phyloP scores from a whole-genome alignment of 176 grass and related monocot species.

The Aegilops longissima region DNA sequence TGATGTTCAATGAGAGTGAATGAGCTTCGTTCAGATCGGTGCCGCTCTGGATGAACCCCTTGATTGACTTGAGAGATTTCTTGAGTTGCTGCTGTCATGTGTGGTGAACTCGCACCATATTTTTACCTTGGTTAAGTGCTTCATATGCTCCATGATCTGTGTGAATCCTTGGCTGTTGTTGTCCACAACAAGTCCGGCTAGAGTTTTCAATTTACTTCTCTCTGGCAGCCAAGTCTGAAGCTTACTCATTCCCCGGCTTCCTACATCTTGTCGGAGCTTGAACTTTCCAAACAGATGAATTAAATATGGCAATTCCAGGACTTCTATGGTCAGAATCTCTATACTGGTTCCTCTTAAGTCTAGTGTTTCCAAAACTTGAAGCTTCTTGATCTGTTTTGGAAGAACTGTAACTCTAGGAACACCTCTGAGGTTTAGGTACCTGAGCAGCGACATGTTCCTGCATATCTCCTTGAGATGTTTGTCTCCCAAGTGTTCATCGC shows the following conservation, averaged over 20 bases:
- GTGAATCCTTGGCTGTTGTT: not conserved
- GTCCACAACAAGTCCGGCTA: not conserved
- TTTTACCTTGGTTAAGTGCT: conserved; percentile 18
- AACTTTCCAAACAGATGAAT: conserved; percentile 18
- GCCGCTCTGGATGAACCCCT: conserved; percentile 17
- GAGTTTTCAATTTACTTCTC: not conserved
- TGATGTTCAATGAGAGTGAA: conserved; percentile 5
- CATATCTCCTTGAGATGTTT: not conserved
- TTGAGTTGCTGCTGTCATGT: not conserved
- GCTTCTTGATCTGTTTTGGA: conserved; percentile 20
- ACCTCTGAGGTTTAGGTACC: not conserved
- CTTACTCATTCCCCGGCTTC: not conserved
- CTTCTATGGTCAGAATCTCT: conserved; percentile 8
- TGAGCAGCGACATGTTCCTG: not conserved
- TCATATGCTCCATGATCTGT: conserved; percentile 12
- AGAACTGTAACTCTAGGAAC: not conserved
- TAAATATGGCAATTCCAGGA: not conserved
- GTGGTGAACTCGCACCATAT: not conserved
- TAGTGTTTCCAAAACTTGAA: conserved; percentile 26
- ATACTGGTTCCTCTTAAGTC: not conserved
- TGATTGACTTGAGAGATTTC: not conserved
- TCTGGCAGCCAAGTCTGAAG: not conserved
- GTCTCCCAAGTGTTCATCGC: not conserved
- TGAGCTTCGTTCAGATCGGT: not conserved
- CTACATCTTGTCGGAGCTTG: not conserved